Evolutionary conservation across 176 grass and related monocot genomes (phyloP), one percentile per base, ranked within the genome.

Genomic region (Lolium rigidum): DNA sequence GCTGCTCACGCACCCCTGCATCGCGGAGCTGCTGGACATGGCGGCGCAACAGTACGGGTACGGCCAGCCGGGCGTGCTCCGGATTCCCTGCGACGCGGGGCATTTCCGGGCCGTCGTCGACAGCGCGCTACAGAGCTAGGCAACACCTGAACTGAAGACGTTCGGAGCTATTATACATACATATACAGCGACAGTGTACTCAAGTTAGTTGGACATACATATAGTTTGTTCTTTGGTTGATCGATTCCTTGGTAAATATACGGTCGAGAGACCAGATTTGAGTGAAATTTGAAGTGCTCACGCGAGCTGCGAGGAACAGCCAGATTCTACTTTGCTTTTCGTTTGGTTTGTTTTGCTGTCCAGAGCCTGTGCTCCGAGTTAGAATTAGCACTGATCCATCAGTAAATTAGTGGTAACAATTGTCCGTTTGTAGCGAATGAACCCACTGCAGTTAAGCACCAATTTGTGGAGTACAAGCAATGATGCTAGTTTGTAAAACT

Each of bases 21-120:
- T 97, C 41, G 81, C 67, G 7, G 86, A 83, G 81, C 83, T 97
- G 38, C 86, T 97, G 15, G 90, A 94, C 46, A 83, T 82, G 78
- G 80, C 90, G 21, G 92, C 84, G 10, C 7, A 60, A 64, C 75
- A 70, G 54, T 97, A 91, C 51, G 88, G 92, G 38, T 90, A 86
- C 72, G 9, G n/a, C 44, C 44, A 94, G 83, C 76, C 88, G 58
- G 92, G 95, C 14, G 85, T 94, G 24, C 86, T 97, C 16, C 76
- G 86, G 43, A 74, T 94, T 22, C 88, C 88, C 18, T 97, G 95
- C 44, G 84, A 91, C 55, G 88, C 48, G 2, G 61, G 44, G 0
- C 89, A 49, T 10, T 85, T 95, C 71, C 86, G 70, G 1, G 74
- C 46, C 16, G 79, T 81, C 24, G 18, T 95, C 68, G 61, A 80